Percentiles rank a stretch among this genome's conserved stretches.
phyloP scores from a whole-genome alignment of 495 filamentous ascomycete species.

The Aspergillus ellipticus region DNA sequence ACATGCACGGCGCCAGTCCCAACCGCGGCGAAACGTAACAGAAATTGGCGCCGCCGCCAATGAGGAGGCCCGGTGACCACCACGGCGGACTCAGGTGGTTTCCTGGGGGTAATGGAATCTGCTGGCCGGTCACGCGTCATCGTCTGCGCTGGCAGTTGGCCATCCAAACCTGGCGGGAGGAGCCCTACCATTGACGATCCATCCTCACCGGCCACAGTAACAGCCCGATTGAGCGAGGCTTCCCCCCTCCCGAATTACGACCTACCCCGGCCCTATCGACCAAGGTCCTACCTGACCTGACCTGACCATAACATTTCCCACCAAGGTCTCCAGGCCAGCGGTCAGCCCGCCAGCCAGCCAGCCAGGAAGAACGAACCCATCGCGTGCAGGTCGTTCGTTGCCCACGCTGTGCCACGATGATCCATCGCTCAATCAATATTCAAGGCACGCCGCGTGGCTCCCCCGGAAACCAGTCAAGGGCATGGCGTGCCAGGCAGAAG shows the following conservation, averaged over 20 bases:
- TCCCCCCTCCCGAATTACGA: background rate
- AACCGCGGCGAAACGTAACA: constrained; percentile 36
- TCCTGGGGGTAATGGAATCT: constrained; percentile 35
- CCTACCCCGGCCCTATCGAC: background rate
- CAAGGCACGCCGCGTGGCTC: background rate
- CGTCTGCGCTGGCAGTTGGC: background rate
- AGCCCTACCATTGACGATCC: background rate
- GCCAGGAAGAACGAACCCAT: background rate
- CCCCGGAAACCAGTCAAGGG: background rate
- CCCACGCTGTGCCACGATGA: background rate
- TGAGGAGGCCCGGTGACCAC: constrained; percentile 11
- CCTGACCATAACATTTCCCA: too few relatives aligned
- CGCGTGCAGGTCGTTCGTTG: background rate
- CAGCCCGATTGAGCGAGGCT: background rate
- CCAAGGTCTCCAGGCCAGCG: too few relatives aligned
- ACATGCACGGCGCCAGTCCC: constrained; percentile 19
- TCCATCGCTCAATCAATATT: too few relatives aligned
- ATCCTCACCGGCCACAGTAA: background rate
- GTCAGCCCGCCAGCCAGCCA: background rate
- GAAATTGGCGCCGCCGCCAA: constrained; percentile 32
- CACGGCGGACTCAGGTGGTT: constrained; percentile 14
- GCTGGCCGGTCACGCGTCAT: constrained; percentile 20
- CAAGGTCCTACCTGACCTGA: background rate
- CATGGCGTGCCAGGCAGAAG: background rate
- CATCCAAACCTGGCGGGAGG: background rate